Base-by-base conservation (phyloP, 768 basidiomycete species). In the Xanthoconium purpureum region DNA sequence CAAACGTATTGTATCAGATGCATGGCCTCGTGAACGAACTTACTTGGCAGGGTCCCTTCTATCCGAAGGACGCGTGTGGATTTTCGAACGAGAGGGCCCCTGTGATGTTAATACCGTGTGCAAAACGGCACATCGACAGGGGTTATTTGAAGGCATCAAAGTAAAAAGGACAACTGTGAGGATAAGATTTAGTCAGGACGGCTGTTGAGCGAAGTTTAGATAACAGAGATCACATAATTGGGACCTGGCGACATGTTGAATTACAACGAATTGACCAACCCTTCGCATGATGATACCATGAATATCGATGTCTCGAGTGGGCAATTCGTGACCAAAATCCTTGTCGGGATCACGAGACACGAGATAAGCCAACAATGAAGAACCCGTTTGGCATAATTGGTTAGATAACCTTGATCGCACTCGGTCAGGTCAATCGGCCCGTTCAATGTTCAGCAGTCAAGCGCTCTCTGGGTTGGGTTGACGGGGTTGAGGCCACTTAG, bases 231-330 rank as follows among this genome's bases (percentile, higher is more conserved):
- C 57, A 48, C 51, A 24, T 24, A 66, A 66, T 61, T 13, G 15
- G 15, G 38, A 48, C 51, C 54, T 60, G 63, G n/a, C 18, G 20
- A 14, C 30, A 66, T 63, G 64, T 39, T 36, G 24, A 24, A 11
- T 24, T 63, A 52, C 38, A 40, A 14, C 24, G 24, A 24, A 24
- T 24, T 24, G 24, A 24, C 24, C 24, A 24, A 24, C 24, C 24
- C 43, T 33, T 44, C 12, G 33, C 51, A 50, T 55, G 59, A 57
- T 52, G 54, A 33, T 20, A 47, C 14, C 14, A 37, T 15, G 7
- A 49, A 38, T 29, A 38, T 29, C 33, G 35, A 48, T 45, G 24
- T 24, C 24, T 24, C 24, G 24, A 24, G 24, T 24, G 4, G 24
- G 24, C 24, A 24, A 24, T 24, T 24, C 24, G 4, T 24, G 24